These are phyloP conservation scores for Dictyostelium firmibasis DNA, from an alignment of 78 protist genomes.

Conservation along the genomic window DNA sequence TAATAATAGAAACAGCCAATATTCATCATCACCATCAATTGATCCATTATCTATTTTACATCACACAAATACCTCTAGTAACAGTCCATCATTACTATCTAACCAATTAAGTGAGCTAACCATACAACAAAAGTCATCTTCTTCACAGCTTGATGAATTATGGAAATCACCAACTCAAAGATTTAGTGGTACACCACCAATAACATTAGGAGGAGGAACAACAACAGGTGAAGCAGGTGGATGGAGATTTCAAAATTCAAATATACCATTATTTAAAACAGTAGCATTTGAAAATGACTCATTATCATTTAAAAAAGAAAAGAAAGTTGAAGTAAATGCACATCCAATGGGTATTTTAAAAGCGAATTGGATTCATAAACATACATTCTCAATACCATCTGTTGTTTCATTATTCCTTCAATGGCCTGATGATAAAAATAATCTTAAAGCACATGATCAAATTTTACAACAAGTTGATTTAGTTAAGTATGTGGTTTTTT, in stretches of 20 bases:
- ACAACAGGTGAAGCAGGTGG: conserved; percentile 11
- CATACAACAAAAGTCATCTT: background rate
- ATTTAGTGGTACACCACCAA: background rate
- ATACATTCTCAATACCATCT: conserved; percentile 43
- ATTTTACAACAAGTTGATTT: conserved; percentile 47
- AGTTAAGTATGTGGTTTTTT: conserved; percentile 21
- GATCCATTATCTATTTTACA: background rate
- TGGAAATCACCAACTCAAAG: background rate
- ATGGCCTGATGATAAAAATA: conserved; percentile 72
- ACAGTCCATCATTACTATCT: background rate
- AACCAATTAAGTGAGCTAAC: background rate
- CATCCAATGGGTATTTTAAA: conserved; percentile 49
- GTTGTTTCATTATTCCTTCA: conserved; percentile 52
- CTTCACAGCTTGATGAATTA: background rate
- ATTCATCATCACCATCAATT: background rate
- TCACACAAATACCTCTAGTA: background rate
- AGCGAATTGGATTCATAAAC: conserved; percentile 78
- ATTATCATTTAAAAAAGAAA: conserved; percentile 45
- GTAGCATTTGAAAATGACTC: conserved; percentile 18
- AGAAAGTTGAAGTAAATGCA: background rate
- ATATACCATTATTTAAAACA: conserved; percentile 15
- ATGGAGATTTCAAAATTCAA: conserved; percentile 29
- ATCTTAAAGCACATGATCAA: conserved; percentile 30
- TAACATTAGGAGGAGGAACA: background rate
- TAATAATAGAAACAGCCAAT: background rate